phyloP scores from a whole-genome alignment of 805 yeast genomes.

The Ogataea siamensis region DNA sequence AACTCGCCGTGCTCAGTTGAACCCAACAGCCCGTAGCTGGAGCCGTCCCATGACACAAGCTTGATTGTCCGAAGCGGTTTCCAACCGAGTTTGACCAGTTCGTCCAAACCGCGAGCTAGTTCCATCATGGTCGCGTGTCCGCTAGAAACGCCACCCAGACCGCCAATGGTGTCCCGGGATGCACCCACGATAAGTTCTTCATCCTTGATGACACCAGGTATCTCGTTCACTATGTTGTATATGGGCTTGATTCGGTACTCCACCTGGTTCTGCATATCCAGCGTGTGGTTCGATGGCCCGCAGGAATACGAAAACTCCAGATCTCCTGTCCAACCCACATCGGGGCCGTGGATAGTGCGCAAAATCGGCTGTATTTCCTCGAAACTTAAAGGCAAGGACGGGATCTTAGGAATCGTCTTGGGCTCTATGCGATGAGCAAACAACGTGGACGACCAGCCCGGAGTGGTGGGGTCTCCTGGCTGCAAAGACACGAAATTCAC shows the following conservation, averaged over 20 bases:
- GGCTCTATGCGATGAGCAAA: slow-evolving; percentile 42
- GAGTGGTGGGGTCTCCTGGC: slow-evolving; percentile 81
- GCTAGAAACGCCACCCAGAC: slow-evolving; percentile 50
- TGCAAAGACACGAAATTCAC: slow-evolving; percentile 54
- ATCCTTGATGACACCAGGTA: slow-evolving; percentile 53
- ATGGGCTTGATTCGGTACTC: slow-evolving; percentile 42
- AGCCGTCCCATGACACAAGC: slow-evolving; percentile 43
- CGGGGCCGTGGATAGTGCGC: slow-evolving; percentile 37
- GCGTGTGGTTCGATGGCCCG: slow-evolving; percentile 43
- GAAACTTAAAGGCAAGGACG: slow-evolving; percentile 50
- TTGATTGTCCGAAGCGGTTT: slow-evolving; percentile 41
- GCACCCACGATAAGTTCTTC: slow-evolving; percentile 56
- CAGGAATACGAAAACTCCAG: slow-evolving; percentile 43
- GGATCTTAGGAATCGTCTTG: slow-evolving; percentile 47
- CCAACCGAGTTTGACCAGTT: slow-evolving; percentile 44
- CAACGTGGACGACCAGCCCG: slow-evolving; percentile 60
- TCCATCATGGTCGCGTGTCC: slow-evolving; percentile 52
- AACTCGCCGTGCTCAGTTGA: slow-evolving; percentile 57
- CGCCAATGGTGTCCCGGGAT: slow-evolving; percentile 52
- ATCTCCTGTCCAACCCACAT: slow-evolving; percentile 40
- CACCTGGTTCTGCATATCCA: slow-evolving; percentile 44
- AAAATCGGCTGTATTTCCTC: slow-evolving; percentile 43
- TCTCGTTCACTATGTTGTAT: slow-evolving; percentile 49
- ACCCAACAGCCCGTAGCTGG: slow-evolving; percentile 50
- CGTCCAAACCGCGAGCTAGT: slow-evolving; percentile 49